Conservation (phyloP, 768 basidiomycete species). For the Lenzites betulinus region DNA sequence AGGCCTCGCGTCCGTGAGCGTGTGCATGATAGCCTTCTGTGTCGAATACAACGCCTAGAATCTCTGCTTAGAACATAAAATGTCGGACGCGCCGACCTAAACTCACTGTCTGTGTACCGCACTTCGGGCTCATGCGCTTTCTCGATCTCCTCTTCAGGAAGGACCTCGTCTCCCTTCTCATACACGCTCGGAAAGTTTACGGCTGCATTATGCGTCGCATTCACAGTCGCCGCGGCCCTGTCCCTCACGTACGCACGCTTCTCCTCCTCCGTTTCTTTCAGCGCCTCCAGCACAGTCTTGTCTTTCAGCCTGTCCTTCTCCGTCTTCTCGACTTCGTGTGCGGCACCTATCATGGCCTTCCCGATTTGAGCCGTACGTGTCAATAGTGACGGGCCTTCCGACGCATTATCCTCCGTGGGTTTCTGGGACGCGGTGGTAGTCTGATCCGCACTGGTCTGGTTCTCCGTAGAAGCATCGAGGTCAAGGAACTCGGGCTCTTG, state of each 20-base stretch:
- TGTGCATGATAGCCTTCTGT: slow-evolving; percentile 76
- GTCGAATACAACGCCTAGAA: slow-evolving; percentile 75
- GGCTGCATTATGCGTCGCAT: slow-evolving; percentile 30
- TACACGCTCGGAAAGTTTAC: slow-evolving; percentile 4
- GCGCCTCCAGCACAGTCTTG: slow-evolving; percentile 24
- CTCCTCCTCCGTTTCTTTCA: slow-evolving; percentile 22
- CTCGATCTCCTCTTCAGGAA: slow-evolving; percentile 45
- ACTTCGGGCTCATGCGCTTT: slow-evolving; percentile 35
- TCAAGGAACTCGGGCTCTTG: slow-evolving; percentile 85
- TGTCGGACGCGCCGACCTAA: not conserved
- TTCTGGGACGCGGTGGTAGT: slow-evolving; percentile 2
- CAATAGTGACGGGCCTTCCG: slow-evolving; percentile 20
- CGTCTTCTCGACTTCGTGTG: slow-evolving; percentile 30
- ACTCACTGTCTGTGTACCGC: slow-evolving; percentile 59
- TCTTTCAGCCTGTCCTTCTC: slow-evolving; percentile 31
- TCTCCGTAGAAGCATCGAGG: slow-evolving; percentile 53
- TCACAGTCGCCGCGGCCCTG: slow-evolving; percentile 25
- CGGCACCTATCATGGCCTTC: slow-evolving; percentile 30
- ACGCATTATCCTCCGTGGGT: slow-evolving; percentile 1
- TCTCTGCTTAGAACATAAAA: not conserved
- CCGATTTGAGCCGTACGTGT: slow-evolving; percentile 30
- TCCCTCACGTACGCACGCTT: slow-evolving; percentile 16
- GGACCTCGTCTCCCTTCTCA: slow-evolving; percentile 45
- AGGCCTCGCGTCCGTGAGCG: slow-evolving; percentile 27
- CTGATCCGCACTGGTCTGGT: not conserved